These are phyloP conservation scores for Triticum timopheevii DNA, from an alignment of 176 grass and related monocot species.

Conservation along the genomic window DNA sequence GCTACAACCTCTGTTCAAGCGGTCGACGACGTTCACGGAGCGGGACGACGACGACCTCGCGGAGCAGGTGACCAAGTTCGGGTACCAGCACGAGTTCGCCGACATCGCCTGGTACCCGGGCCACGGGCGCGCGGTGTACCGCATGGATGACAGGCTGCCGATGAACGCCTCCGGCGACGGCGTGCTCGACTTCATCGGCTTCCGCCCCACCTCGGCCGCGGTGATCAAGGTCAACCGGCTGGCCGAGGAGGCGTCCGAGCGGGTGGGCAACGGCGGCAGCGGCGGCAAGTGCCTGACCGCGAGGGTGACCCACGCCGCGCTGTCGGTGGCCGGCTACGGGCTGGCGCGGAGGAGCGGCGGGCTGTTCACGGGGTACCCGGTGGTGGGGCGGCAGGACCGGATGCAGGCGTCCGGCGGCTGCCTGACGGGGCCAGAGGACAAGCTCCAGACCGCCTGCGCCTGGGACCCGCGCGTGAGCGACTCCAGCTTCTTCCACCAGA, in stretches of 20 bases:
- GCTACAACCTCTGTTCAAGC: neutral
- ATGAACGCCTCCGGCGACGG: conserved; percentile 40
- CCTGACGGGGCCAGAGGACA: conserved; percentile 30
- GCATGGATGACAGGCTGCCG: conserved; percentile 44
- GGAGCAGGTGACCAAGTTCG: conserved; percentile 34
- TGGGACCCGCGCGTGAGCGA: conserved; percentile 52
- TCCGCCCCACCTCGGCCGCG: conserved; percentile 26
- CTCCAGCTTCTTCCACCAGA: conserved; percentile 46
- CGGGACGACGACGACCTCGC: conserved; percentile 32
- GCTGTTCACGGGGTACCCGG: neutral
- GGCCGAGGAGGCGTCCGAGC: conserved; percentile 25
- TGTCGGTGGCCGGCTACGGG: conserved; percentile 26
- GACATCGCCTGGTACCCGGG: conserved; percentile 59
- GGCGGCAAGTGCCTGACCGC: conserved; percentile 32
- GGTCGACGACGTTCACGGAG: neutral
- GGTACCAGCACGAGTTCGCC: conserved; percentile 42
- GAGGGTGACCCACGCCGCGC: neutral
- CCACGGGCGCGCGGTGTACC: conserved; percentile 40
- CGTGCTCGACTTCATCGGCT: conserved; percentile 43
- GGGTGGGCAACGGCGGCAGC: neutral
- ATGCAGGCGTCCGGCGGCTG: conserved; percentile 53
- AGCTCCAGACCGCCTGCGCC: conserved; percentile 43
- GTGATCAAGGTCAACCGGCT: conserved; percentile 18
- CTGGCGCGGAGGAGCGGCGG: conserved; percentile 22
- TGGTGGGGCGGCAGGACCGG: conserved; percentile 58